Evolutionary conservation across 2,329 filamentous ascomycete genomes (phyloP).

Genomic region (Lachnum nothofagi): DNA sequence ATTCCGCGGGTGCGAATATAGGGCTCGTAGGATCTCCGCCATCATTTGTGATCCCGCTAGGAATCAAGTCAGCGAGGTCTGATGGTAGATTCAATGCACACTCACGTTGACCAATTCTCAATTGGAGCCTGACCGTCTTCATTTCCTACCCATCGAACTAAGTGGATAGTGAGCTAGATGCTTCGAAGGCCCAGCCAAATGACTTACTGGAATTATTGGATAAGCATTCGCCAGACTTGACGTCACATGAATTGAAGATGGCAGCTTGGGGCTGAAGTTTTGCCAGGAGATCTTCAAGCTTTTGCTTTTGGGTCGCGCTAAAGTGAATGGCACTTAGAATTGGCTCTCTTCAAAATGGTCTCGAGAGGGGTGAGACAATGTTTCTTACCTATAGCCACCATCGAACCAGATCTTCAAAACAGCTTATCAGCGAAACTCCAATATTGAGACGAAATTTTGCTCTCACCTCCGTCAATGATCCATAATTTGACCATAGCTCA

Average conservation of each 20-base stretch:
- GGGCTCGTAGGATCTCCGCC: conserved; percentile 23
- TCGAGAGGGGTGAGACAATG: background rate
- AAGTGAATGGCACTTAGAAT: too few species aligned
- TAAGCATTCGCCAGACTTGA: conserved; percentile 21
- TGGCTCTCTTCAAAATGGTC: background rate
- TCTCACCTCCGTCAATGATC: conserved; percentile 23
- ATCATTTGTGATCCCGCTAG: conserved; percentile 11
- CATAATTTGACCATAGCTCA: conserved; percentile 26
- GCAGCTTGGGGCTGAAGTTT: conserved; percentile 22
- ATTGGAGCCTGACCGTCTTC: conserved; percentile 22
- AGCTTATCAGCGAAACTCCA: background rate
- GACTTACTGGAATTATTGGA: conserved; percentile 15
- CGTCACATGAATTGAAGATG: conserved; percentile 26
- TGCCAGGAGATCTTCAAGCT: conserved; percentile 20
- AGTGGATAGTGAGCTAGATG: background rate
- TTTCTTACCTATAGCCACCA: conserved; percentile 21
- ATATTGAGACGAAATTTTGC: background rate
- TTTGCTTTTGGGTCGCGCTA: conserved; percentile 16
- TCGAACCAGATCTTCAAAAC: conserved; percentile 27
- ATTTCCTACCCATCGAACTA: conserved; percentile 25
- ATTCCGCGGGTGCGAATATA: conserved; percentile 24
- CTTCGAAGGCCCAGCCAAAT: background rate
- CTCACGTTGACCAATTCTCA: conserved; percentile 28
- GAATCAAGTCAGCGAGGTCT: background rate
- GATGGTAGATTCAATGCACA: background rate